Base-by-base conservation (phyloP, 345 rosid genomes). In the Turritis glabra region DNA sequence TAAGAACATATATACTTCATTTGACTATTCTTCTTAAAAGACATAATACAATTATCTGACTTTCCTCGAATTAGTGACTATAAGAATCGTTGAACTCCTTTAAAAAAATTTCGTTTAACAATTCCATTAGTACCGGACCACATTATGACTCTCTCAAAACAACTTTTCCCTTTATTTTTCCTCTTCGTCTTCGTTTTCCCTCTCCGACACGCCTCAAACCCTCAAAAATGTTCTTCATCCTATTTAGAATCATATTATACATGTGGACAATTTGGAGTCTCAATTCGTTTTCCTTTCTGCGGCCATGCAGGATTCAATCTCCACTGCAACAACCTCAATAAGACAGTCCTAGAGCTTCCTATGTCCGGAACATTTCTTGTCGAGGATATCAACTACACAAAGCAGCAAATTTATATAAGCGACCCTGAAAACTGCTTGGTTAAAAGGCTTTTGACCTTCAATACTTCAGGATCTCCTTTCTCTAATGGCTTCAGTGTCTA, bases 271-370 rank as follows among this genome's bases (percentile, higher is more conserved):
- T 50, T 58, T 56, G 53, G 35, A 33, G 32, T 77, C 56, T 60
- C 80, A 2, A 71, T 87, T 22, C 86, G 85, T 38, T 92, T 90
- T 73, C 98, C 96, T 15, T 92, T 92, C 73, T 60, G 96, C 13
- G 85, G 85, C 10, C 80, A 76, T 64, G 80, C 87, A 1, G 93
- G 86, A 18, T 90, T 90, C 75, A 40, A 73, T 67, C 82, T 90
- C 0, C 53, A 64, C 0, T 90, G 95, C 84, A 67, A 43, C 14
- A 50, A 78, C 21, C 44, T 72, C 44, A 52, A 40, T 15, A 22
- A 12, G 41, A 81, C 88, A 30, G 66, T 65, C 41, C 66, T 92
- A 2, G 70, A 69, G 3, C 88, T 90, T 68, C 95, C 91, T 3
- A 15, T 41, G 26, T 80, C 94, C 0, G 93, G 84, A 15, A 74